Evolutionary conservation across 352 stramenopile species (phyloP), one percentile per base, ranked within the genome.

Genomic region (Phytopythium montanum): DNA sequence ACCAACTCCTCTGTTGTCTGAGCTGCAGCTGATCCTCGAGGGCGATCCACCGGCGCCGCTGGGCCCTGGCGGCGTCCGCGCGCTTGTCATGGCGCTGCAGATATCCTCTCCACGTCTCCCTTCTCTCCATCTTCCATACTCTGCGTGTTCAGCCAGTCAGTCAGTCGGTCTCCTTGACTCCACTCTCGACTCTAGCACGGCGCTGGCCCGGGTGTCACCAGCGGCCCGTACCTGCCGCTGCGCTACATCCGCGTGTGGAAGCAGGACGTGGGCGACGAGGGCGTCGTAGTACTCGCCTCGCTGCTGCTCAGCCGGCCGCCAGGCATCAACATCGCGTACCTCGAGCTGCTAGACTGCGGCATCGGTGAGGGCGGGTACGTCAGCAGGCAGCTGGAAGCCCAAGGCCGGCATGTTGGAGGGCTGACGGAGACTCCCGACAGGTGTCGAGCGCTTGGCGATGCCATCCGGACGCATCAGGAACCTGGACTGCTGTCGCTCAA

Each of bases 171-270:
- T 81, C 74, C 73, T 87, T 92, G 60, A 92, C 68, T 9, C 14
- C 9, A 13, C 12, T 48, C 59, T 66, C 23, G 51, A 62, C 13
- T 19, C 6, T 23, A 33, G 31, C 41, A 92, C 83, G 81, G 80
- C 38, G 57, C 73, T 58, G 81, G 80, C 18, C 85, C 81, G 63
- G 74, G 74, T n/a, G 82, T 87, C 62, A 79, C 64, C 18, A 81
- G 68, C 16, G 82, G 81, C 1, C 72, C 79, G 31, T 94, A 92
- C 61, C 70, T 62, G 29, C 79, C 87, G 23, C 59, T 94, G 16
- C 73, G 76, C 12, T 92, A 84, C 65, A 86, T 92, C 58, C 85
- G 82, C 31, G 82, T 94, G 26, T 94, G 85, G 85, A 87, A 89
- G 55, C 82, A 94, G 48, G 75, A 88, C 51, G 69, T 94, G 51